phyloP scores from a whole-genome alignment of 73 alveolate genomes.

The Durusdinium trenchii region DNA sequence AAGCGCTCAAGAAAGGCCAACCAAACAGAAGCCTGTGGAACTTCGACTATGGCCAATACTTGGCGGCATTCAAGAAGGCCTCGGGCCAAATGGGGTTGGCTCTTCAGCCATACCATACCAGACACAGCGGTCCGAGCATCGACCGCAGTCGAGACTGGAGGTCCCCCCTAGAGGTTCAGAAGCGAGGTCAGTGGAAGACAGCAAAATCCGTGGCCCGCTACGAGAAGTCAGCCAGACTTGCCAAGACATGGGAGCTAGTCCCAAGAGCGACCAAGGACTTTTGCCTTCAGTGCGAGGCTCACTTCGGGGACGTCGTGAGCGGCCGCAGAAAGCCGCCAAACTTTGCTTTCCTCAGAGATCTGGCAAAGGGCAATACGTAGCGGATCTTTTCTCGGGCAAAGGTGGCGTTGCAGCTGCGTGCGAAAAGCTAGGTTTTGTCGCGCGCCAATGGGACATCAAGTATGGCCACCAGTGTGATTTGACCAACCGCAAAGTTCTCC shows the following conservation, averaged over 20 bases:
- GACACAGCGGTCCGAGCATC: slow-evolving; percentile 33
- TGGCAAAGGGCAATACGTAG: background rate
- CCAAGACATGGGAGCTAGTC: background rate
- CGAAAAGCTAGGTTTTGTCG: background rate
- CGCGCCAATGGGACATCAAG: background rate
- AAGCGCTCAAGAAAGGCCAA: background rate
- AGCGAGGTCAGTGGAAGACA: slow-evolving; percentile 4
- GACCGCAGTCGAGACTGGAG: background rate
- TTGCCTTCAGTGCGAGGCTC: background rate
- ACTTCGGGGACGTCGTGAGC: background rate
- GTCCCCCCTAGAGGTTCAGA: background rate
- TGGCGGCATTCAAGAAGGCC: background rate
- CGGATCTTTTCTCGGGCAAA: slow-evolving; percentile 5
- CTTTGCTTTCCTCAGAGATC: background rate
- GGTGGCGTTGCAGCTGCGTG: slow-evolving; percentile 12
- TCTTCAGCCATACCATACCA: background rate
- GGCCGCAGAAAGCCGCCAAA: background rate
- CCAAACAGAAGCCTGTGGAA: background rate
- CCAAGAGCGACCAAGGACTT: background rate
- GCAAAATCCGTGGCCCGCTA: background rate
- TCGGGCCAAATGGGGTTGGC: background rate
- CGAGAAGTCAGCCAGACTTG: slow-evolving; percentile 44
- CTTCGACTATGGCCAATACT: background rate
- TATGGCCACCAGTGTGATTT: slow-evolving; percentile 13
- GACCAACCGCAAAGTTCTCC: background rate